Percentiles rank a stretch among this genome's conserved stretches.
Evolutionary conservation across 306 rosid genomes (phyloP).

Genomic region (Vigna mungo): DNA sequence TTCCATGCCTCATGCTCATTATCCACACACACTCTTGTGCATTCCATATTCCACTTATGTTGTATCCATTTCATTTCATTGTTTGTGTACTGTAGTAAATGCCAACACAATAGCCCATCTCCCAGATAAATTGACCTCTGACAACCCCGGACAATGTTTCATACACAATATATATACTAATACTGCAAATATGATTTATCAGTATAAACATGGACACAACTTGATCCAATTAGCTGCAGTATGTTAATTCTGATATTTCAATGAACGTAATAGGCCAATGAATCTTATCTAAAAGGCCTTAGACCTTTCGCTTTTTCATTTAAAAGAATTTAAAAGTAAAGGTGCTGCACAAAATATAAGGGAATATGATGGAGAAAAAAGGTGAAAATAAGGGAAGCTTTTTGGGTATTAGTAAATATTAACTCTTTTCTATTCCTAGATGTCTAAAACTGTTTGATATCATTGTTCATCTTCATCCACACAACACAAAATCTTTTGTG

Average conservation of each 20-base stretch:
- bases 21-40: too few species aligned
- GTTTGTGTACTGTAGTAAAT: too few species aligned
- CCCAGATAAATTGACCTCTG: too few species aligned
- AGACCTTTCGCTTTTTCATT: background rate
- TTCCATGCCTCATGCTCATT: too few species aligned
- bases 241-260: background rate
- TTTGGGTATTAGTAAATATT: slow-evolving; percentile 16
- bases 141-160: background rate
- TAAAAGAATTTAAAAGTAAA: background rate
- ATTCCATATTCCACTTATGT: too few species aligned
- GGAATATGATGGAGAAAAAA: background rate
- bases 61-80: too few species aligned
- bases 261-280: background rate
- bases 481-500: slow-evolving; percentile 65
- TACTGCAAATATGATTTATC: background rate
- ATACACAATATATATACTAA: background rate
- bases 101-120: background rate
- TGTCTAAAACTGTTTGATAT: slow-evolving; percentile 48
- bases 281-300: background rate
- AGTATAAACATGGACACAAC: background rate
- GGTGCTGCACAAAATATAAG: background rate
- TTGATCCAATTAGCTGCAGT: background rate
- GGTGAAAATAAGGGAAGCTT: slow-evolving; percentile 10
- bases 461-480: slow-evolving; percentile 59
- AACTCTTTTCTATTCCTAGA: slow-evolving; percentile 39